Base-by-base conservation (phyloP, 225 moss, liverwort and hornwort genomes). In the Marchantia paleacea region DNA sequence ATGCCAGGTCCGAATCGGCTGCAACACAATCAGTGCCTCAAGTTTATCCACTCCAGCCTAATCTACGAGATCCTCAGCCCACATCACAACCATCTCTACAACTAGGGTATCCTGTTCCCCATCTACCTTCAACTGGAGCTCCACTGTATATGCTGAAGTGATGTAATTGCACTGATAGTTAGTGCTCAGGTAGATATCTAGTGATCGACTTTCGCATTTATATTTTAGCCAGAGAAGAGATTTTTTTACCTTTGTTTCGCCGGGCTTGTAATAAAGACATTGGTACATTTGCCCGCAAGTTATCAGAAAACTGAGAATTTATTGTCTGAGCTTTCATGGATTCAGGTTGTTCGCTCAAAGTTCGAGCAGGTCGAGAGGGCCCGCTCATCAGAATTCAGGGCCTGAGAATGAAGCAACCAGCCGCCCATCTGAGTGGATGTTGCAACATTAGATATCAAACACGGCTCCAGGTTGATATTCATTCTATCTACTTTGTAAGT, bases 31-130 rank as follows among this genome's bases (percentile, higher is more conserved):
- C 89, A 83, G 84, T 86, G 81, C 80, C 81, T 62, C 76, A 89
- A 60, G 89, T 96, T 22, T 94, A 89, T 79, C 96, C 96, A 10
- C 88, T 91, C 7, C 91, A 94, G 73, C 91, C 88, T 65, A 92
- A 87, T 72, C 88, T 96, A 72, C 88, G 94, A 68, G 94, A 96
- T 80, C 91, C 94, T 53, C 96, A 89, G 12, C 92, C 96, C 72
- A 88, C 96, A 74, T 72, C 82, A 52, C 81, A 81, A 67, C 94
- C 96, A n/a, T 94, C 96, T 20, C 84, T 96, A 80, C 93, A 96
- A 85, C 78, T 96, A 47, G 96, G 96, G 92, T 96, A 81, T 74
- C 82, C 61, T 69, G 29, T 77, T 72, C 31, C 50, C 71, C 69
- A 69, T 63, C 64, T 10, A 30, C 62, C 70, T 57, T 61, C 31